A percentile compares a stretch with the other conserved stretches of the same genome.
phyloP scores from a whole-genome alignment of 1,284 basidiomycete species.

The Rhizoctonia solani region DNA sequence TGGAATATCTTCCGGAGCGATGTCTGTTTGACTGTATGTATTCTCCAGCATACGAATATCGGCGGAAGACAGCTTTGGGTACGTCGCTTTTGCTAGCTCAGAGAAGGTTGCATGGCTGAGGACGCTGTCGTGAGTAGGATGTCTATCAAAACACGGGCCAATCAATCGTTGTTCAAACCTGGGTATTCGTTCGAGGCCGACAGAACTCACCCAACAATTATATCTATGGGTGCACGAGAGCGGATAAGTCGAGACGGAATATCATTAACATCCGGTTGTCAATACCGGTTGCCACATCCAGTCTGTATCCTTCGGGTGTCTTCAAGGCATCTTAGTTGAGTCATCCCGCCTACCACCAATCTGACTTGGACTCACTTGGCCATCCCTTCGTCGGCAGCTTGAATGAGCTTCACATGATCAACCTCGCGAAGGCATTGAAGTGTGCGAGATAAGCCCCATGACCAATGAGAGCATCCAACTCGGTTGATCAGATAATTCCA shows the following conservation, averaged over 20 bases:
- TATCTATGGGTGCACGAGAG: conserved; percentile 53
- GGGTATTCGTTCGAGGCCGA: too few species aligned
- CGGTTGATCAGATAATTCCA: neutral
- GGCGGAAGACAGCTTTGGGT: conserved; percentile 24
- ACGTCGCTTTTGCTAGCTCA: neutral
- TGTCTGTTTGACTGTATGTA: conserved; percentile 2
- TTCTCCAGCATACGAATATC: neutral
- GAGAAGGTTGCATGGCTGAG: neutral
- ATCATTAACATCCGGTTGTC: conserved; percentile 54
- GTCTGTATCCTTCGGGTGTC: conserved; percentile 43
- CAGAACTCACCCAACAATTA: conserved; percentile 62
- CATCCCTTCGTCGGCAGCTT: conserved; percentile 48
- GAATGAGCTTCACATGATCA: conserved; percentile 53
- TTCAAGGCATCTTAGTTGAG: conserved; percentile 31
- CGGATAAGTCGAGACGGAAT: conserved; percentile 53
- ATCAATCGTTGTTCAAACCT: neutral
- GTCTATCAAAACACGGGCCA: neutral
- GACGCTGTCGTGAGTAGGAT: conserved; percentile 23
- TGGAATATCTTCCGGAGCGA: conserved; percentile 5
- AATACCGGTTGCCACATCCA: conserved; percentile 50
- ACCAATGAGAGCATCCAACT: neutral
- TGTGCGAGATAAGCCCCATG: conserved; percentile 9
- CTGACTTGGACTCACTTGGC: conserved; percentile 27
- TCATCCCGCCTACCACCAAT: neutral
- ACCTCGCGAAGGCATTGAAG: conserved; percentile 24